A percentile compares a stretch with the other conserved stretches of the same genome.
Conservation (phyloP, 2,329 filamentous ascomycete genomes). For the Gnomoniopsis smithogilvyi region DNA sequence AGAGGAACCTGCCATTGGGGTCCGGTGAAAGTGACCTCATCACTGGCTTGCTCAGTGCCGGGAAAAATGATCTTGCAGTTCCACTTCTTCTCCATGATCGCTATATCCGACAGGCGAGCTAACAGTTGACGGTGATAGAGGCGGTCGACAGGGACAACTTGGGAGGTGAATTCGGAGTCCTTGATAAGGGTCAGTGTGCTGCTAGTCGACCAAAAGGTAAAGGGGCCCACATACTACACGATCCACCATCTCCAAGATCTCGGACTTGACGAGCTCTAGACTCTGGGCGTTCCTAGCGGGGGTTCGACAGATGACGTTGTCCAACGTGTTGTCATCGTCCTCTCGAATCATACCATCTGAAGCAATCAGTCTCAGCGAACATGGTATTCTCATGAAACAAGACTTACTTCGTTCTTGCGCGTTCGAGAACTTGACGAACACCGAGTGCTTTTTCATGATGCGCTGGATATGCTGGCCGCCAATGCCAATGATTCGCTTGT, state of each 20-base stretch:
- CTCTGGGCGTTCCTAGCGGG: conserved; percentile 96
- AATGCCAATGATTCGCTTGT: conserved; percentile 98
- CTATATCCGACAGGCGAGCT: conserved; percentile 81
- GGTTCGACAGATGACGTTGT: conserved; percentile 98
- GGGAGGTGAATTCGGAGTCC: conserved; percentile 95
- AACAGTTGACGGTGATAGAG: conserved; percentile 94
- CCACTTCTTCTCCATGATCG: conserved; percentile 97
- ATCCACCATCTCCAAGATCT: conserved; percentile 99
- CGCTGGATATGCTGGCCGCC: conserved; percentile 98
- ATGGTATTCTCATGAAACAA: background rate
- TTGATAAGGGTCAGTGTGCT: conserved; percentile 30
- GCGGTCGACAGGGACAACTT: conserved; percentile 89
- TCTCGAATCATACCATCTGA: conserved; percentile 77
- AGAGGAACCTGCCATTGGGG: conserved; percentile 98
- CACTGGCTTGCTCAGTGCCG: conserved; percentile 94
- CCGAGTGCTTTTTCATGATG: conserved; percentile 99
- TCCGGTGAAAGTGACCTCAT: conserved; percentile 91
- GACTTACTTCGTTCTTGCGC: conserved; percentile 84
- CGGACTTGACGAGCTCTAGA: conserved; percentile 93
- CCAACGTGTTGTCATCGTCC: conserved; percentile 96
- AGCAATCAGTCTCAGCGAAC: conserved; percentile 24
- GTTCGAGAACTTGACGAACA: conserved; percentile 99
- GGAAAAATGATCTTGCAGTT: conserved; percentile 99
- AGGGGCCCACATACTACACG: conserved; percentile 62
- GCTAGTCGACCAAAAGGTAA: background rate